Percentiles rank a stretch among this genome's conserved stretches.
phyloP scores from a whole-genome alignment of 2,329 filamentous ascomycete species.

The Colletotrichum chrysophilum region DNA sequence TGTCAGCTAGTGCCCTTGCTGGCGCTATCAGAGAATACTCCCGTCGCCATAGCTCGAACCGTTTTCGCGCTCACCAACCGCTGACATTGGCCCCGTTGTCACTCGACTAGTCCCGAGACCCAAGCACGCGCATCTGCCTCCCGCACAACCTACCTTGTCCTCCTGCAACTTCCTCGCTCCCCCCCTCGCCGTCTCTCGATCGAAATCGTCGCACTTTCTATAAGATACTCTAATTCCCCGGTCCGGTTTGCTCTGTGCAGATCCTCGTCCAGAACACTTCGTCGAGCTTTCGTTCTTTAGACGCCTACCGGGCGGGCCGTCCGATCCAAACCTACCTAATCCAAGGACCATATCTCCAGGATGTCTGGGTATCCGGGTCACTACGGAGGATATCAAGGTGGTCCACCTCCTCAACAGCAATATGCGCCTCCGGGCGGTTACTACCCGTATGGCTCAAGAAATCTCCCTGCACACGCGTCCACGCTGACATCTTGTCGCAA shows the following conservation, averaged over 20 bases:
- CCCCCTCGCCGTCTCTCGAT: not conserved
- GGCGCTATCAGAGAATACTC: not conserved
- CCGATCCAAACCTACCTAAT: not conserved
- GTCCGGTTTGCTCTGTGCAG: not conserved
- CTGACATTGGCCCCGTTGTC: slow-evolving; percentile 8
- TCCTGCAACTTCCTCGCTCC: not conserved
- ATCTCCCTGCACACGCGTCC: slow-evolving; percentile 27
- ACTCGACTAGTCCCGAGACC: slow-evolving; percentile 8
- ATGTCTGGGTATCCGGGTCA: slow-evolving; percentile 70
- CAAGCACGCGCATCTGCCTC: slow-evolving; percentile 5
- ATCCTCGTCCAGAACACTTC: not conserved
- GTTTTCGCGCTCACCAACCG: not conserved
- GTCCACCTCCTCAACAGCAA: slow-evolving; percentile 38
- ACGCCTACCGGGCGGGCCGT: not conserved
- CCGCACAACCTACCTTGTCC: not conserved
- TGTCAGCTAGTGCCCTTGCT: not conserved
- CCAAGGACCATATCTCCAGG: slow-evolving; percentile 12
- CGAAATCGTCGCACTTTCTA: not conserved
- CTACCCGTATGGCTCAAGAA: slow-evolving; percentile 53
- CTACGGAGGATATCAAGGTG: slow-evolving; percentile 48
- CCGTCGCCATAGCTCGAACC: not conserved
- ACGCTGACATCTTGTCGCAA: slow-evolving; percentile 26
- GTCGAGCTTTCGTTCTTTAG: not conserved
- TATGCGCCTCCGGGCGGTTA: slow-evolving; percentile 47
- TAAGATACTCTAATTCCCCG: slow-evolving; percentile 1